Evolutionary conservation across 108 stramenopile genomes (phyloP), one percentile per base, ranked within the genome.

Genomic region (Cylindrotheca closterium): DNA sequence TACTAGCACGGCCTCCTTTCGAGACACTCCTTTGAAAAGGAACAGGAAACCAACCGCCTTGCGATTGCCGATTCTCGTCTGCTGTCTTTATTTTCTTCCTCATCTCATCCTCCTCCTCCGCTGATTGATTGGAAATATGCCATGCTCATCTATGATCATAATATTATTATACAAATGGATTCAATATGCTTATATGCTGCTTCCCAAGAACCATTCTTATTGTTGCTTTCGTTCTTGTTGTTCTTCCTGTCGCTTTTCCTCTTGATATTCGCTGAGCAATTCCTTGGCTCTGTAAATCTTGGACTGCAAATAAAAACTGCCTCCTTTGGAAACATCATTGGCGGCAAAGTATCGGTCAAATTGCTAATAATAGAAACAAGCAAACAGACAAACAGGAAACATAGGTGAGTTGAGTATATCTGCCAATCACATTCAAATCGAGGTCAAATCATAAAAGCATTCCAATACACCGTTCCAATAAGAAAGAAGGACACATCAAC

Each of bases 261-360:
- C 65, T 12, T 81, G 62, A 55, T 78, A 91, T 55, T 92, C 88
- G 19, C 80, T 74, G 62, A 99, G 65, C 53, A 90, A 68, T 77
- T 99, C 97, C 67, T 92, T 93, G 7, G 98, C 97, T 30, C 98
- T 76, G 74, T 79, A 94, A 21, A 99, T 76, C 78, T 99, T 99
- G 42, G 93, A 95, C 81, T 99, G 98, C 73, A 99, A 73, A 74
- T 99, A 99, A 79, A 99, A 99, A 49, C 88, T 90, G 30, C 98
- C 98, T 23, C 97, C 97, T 29, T 97, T 98, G 25, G 70, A 65
- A 5, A 96, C 91, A 55, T 83, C 90, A 74, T 99, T 99, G 37
- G 92, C 91, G 19, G 75, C 89, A 80, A 96, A 98, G 65, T 93
- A 95, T 71, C 77, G 78, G 19, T 98, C 89, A 67, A 85, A 94